These are phyloP conservation scores for Eutrema yunnanense DNA, from an alignment of 345 rosid species.

Conservation along the genomic window DNA sequence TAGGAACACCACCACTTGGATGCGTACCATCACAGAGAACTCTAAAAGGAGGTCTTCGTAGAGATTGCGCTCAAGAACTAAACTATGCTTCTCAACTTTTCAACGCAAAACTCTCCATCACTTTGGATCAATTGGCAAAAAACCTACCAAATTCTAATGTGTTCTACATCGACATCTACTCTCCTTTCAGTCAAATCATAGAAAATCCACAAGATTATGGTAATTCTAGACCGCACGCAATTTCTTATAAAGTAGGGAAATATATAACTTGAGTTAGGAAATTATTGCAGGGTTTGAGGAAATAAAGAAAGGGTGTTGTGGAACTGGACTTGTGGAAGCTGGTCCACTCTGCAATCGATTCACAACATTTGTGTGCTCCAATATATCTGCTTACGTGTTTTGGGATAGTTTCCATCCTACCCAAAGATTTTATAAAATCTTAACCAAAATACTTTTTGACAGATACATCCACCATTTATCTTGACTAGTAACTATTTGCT, in stretches of 20 bases:
- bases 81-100: conserved; percentile 47
- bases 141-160: conserved; percentile 29
- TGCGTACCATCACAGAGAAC: conserved; percentile 62
- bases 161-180: conserved; percentile 38
- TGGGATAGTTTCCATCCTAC: conserved; percentile 37
- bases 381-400: conserved; percentile 17
- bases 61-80: conserved; percentile 31
- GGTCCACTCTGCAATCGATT: neutral
- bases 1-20: conserved; percentile 53
- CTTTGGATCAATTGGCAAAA: conserved; percentile 21
- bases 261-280: neutral
- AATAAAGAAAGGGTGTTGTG: conserved; percentile 22
- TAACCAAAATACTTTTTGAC: neutral
- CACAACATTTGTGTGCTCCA: neutral
- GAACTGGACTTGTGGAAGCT: conserved; percentile 22
- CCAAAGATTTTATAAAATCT: conserved; percentile 24
- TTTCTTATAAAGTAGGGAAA: neutral
- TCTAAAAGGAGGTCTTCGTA: conserved; percentile 36
- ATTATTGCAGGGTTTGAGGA: conserved; percentile 17
- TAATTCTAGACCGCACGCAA: conserved; percentile 6
- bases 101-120: conserved; percentile 42
- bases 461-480: neutral
- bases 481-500: neutral
- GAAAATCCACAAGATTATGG: conserved; percentile 43
- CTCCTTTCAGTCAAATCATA: conserved; percentile 33